phyloP scores from a whole-genome alignment of 805 yeast genomes.

The baker's yeast (Saccharomyces cerevisiae) region DNA sequence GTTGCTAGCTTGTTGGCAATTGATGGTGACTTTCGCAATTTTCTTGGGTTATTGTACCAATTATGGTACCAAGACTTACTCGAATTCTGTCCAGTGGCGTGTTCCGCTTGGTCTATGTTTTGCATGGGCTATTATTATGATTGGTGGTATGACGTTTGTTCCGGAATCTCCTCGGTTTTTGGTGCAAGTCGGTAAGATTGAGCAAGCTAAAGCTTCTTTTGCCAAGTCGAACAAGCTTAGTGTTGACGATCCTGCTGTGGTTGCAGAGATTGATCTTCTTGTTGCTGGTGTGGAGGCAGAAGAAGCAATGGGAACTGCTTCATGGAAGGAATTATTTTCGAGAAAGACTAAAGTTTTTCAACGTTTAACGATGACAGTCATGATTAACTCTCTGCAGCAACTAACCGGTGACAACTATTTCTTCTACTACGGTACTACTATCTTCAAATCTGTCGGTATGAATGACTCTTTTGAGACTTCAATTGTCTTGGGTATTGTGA shows the following conservation, averaged over 20 bases:
- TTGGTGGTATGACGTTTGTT: slow-evolving; percentile 38
- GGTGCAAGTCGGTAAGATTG: slow-evolving; percentile 44
- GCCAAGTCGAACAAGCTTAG: slow-evolving; percentile 50
- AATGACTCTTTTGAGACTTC: slow-evolving; percentile 17
- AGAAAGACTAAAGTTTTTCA: slow-evolving; percentile 55
- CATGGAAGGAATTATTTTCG: slow-evolving; percentile 56
- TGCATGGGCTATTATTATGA: slow-evolving; percentile 36
- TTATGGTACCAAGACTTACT: slow-evolving; percentile 50
- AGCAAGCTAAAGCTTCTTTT: slow-evolving; percentile 52
- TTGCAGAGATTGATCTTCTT: slow-evolving; percentile 48
- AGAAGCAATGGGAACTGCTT: slow-evolving; percentile 50
- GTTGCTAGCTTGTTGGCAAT: slow-evolving; percentile 59
- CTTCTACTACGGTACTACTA: slow-evolving; percentile 58
- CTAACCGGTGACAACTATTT: slow-evolving; percentile 60
- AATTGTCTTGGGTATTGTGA: neutral
- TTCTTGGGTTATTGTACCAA: slow-evolving; percentile 68
- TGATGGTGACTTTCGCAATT: slow-evolving; percentile 63
- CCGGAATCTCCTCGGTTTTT: slow-evolving; percentile 69
- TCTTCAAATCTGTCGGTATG: slow-evolving; percentile 53
- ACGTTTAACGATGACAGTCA: slow-evolving; percentile 42
- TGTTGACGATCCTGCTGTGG: slow-evolving; percentile 45
- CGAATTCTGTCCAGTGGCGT: slow-evolving; percentile 71
- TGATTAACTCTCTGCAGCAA: slow-evolving; percentile 58
- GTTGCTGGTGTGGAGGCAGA: slow-evolving; percentile 55
- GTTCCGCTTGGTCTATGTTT: slow-evolving; percentile 53